phyloP scores from a whole-genome alignment of 768 basidiomycete species.

The Lactarius quietus region DNA sequence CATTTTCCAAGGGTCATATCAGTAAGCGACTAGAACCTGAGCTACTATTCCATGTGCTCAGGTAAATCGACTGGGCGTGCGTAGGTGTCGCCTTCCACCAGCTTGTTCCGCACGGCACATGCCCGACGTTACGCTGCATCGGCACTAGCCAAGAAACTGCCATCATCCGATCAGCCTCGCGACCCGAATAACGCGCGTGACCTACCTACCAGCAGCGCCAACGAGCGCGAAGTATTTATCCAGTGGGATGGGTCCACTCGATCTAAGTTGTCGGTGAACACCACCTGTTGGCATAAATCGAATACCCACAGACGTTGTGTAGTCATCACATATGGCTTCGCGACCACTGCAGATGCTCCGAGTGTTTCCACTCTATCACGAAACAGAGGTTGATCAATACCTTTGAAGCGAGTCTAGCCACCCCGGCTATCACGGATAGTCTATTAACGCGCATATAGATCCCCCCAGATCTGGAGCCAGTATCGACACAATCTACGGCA shows the following conservation, averaged over 20 bases:
- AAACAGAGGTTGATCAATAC: constrained; percentile 90
- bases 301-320: constrained; percentile 5
- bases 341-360: constrained; percentile 87
- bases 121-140: neutral
- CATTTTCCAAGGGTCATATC: neutral
- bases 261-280: constrained; percentile 68
- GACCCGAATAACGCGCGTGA: constrained; percentile 8
- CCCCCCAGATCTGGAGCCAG: constrained; percentile 65
- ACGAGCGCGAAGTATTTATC: constrained; percentile 59
- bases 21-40: constrained; percentile 1
- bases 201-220: constrained; percentile 41
- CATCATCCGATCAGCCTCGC: neutral
- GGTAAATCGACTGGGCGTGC: neutral
- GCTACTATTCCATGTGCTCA: neutral
- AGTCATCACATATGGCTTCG: constrained; percentile 91
- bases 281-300: neutral
- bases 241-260: constrained; percentile 69
- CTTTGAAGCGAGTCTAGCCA: constrained; percentile 54
- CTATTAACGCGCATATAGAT: constrained; percentile 48
- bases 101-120: neutral
- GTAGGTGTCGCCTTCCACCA: neutral
- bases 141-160: neutral
- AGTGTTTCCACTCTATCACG: constrained; percentile 83
- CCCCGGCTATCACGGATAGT: neutral
- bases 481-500: constrained; percentile 48